A percentile compares a stretch with the other conserved stretches of the same genome.
Conservation (phyloP, 2,329 filamentous ascomycete genomes). For the Sporothrix protearum region DNA sequence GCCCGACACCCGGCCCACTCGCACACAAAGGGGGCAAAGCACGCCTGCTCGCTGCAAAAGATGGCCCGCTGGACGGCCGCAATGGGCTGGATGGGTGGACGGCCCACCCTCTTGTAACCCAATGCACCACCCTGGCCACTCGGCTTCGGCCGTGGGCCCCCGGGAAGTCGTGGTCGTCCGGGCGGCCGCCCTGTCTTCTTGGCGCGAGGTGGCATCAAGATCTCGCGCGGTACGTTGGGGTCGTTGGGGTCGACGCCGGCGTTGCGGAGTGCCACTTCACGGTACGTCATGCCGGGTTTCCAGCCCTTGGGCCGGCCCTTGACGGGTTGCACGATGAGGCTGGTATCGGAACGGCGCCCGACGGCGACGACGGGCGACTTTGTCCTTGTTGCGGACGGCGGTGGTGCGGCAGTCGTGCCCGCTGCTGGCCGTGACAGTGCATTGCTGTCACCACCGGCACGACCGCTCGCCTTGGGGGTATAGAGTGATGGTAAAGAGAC, state of each 20-base stretch:
- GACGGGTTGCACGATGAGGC: background rate
- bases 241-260: slow-evolving; percentile 21
- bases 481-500: slow-evolving; percentile 4
- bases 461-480: background rate
- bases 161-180: slow-evolving; percentile 15
- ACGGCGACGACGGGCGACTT: slow-evolving; percentile 15
- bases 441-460: background rate
- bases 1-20: slow-evolving; percentile 59
- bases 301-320: slow-evolving; percentile 50
- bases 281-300: slow-evolving; percentile 38
- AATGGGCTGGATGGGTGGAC: slow-evolving; percentile 39
- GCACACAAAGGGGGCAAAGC: slow-evolving; percentile 53
- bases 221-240: slow-evolving; percentile 14
- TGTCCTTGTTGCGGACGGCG: background rate
- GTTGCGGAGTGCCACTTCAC: slow-evolving; percentile 28
- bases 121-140: background rate
- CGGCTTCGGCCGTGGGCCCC: background rate
- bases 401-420: background rate
- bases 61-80: slow-evolving; percentile 36
- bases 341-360: slow-evolving; percentile 13
- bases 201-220: slow-evolving; percentile 16
- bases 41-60: slow-evolving; percentile 43
- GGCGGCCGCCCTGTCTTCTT: slow-evolving; percentile 23
- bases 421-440: background rate
- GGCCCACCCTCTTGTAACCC: slow-evolving; percentile 25